Percentiles rank a stretch among this genome's conserved stretches.
Conservation (phyloP, 306 rosid species). For the Cucurbita moschata region DNA sequence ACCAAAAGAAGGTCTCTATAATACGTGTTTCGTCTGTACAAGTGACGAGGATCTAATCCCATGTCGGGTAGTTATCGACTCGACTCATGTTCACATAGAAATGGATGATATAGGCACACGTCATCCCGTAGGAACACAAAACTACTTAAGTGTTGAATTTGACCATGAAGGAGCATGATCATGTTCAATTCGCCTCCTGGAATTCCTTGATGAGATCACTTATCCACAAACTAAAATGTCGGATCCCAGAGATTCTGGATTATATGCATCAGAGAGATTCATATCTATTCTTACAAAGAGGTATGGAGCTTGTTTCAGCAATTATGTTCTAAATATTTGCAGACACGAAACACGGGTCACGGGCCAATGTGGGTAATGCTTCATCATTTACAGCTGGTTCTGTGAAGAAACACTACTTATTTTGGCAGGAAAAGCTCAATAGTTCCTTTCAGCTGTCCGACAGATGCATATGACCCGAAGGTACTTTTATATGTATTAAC, state of each 20-base stretch:
- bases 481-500: background rate
- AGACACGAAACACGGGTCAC: background rate
- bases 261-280: background rate
- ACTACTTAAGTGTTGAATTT: slow-evolving; percentile 57
- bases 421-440: background rate
- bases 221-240: background rate
- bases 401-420: background rate
- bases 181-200: slow-evolving; percentile 10
- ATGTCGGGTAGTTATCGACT: slow-evolving; percentile 61
- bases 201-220: background rate
- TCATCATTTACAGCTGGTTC: slow-evolving; percentile 4
- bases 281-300: background rate
- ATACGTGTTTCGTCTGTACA: slow-evolving; percentile 33
- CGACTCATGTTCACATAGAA: slow-evolving; percentile 51
- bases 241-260: background rate
- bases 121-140: slow-evolving; percentile 27
- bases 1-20: slow-evolving; percentile 84
- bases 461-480: background rate
- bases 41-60: slow-evolving; percentile 24
- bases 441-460: background rate
- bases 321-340: background rate
- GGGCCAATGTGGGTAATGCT: background rate
- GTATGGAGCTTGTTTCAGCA: background rate
- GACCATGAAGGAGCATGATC: slow-evolving; percentile 37
- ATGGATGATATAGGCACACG: slow-evolving; percentile 19